phyloP scores from a whole-genome alignment of 805 yeast genomes.

The Kuraishia piskuri region DNA sequence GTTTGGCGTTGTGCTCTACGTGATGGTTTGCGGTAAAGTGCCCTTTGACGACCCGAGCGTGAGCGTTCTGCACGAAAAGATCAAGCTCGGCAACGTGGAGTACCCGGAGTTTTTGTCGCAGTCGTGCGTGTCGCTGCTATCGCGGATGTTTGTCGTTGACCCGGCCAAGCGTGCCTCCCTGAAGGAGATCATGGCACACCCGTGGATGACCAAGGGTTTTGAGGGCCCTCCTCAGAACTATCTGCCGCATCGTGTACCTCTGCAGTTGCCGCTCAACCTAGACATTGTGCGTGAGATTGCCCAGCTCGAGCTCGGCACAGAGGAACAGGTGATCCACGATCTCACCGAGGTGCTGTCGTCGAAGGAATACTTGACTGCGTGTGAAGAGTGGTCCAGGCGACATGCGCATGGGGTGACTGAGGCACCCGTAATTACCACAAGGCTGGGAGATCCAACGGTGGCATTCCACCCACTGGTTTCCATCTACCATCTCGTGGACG shows the following conservation, averaged over 20 bases:
- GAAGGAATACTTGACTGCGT: slow-evolving; percentile 54
- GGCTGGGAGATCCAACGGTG: slow-evolving; percentile 59
- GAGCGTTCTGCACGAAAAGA: slow-evolving; percentile 85
- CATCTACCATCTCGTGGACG: slow-evolving; percentile 78
- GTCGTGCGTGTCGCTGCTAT: slow-evolving; percentile 72
- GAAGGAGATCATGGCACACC: slow-evolving; percentile 74
- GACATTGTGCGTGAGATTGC: slow-evolving; percentile 68
- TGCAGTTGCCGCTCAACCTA: slow-evolving; percentile 58
- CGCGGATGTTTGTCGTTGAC: slow-evolving; percentile 88
- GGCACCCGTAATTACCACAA: not conserved
- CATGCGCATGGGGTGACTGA: slow-evolving; percentile 15
- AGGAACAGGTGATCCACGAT: slow-evolving; percentile 45
- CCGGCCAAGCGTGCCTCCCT: slow-evolving; percentile 75
- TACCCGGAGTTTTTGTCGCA: slow-evolving; percentile 77
- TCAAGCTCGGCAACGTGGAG: slow-evolving; percentile 85
- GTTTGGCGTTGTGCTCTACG: slow-evolving; percentile 93
- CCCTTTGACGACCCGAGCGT: slow-evolving; percentile 97
- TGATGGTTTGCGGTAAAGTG: slow-evolving; percentile 93
- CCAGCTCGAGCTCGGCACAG: slow-evolving; percentile 70
- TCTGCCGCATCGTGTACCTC: slow-evolving; percentile 72
- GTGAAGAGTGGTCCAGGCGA: slow-evolving; percentile 42
- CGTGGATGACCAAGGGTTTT: slow-evolving; percentile 91
- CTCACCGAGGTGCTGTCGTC: slow-evolving; percentile 53
- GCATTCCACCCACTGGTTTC: slow-evolving; percentile 87
- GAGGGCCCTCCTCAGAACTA: slow-evolving; percentile 64